These are phyloP conservation scores for Glycine latifolia DNA, from an alignment of 306 rosid species.

Conservation along the genomic window DNA sequence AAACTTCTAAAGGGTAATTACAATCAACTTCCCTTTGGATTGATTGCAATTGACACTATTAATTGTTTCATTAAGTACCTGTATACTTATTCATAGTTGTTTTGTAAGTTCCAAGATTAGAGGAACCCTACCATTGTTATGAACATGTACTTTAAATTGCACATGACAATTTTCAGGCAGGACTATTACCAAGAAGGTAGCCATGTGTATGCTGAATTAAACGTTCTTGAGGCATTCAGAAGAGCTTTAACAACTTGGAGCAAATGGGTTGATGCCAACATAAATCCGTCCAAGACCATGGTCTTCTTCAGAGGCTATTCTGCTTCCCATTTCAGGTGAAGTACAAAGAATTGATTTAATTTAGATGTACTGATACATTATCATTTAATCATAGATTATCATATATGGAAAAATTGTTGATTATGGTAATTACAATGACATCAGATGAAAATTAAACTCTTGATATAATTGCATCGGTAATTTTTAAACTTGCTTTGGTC, in stretches of 20 bases:
- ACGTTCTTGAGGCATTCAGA: slow-evolving; percentile 92
- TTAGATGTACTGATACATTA: too few relatives aligned
- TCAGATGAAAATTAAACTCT: neutral
- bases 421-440: neutral
- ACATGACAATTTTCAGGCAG: slow-evolving; percentile 59
- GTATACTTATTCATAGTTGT: neutral
- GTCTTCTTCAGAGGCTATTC: slow-evolving; percentile 94
- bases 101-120: slow-evolving; percentile 9
- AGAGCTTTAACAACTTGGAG: slow-evolving; percentile 95
- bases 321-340: slow-evolving; percentile 92
- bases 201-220: slow-evolving; percentile 79
- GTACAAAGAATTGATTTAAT: neutral
- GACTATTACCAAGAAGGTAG: slow-evolving; percentile 99
- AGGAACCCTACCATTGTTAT: neutral
- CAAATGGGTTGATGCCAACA: slow-evolving; percentile 84
- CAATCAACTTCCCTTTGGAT: neutral
- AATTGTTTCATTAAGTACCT: neutral
- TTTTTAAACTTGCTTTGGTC: neutral
- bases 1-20: slow-evolving; percentile 85
- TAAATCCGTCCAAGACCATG: slow-evolving; percentile 72
- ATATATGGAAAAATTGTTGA: neutral
- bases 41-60: neutral
- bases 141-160: slow-evolving; percentile 33
- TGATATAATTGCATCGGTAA: neutral
- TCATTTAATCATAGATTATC: neutral